Conservation (phyloP, 257 asterid species). For the Leonotis leonurus region DNA sequence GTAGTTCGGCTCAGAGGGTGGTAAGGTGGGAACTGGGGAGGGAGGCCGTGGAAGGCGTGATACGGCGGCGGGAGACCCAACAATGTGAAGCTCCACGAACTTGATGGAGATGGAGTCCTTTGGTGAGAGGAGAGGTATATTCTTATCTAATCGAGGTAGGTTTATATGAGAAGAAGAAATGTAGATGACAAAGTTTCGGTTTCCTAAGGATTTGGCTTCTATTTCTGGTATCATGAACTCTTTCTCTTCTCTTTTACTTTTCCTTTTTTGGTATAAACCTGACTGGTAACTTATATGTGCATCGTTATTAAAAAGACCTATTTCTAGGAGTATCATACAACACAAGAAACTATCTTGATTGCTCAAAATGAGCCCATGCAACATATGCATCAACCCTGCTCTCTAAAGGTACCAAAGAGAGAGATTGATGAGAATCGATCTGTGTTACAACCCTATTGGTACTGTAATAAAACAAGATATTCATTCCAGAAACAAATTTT, state of each 20-base stretch:
- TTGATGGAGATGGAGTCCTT: constrained; percentile 38
- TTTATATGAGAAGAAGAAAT: constrained; percentile 46
- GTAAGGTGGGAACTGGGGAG: constrained; percentile 42
- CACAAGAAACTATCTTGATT: too few species aligned
- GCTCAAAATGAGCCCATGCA: too few species aligned
- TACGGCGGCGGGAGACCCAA: constrained; percentile 40
- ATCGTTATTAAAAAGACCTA: neutral
- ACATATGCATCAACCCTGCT: too few species aligned
- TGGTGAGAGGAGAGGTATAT: constrained; percentile 21
- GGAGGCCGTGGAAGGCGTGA: constrained; percentile 70
- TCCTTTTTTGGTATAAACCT: constrained; percentile 19
- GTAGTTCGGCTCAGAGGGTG: constrained; percentile 47
- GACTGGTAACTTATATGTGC: neutral
- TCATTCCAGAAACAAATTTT: neutral
- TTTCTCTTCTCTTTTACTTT: too few species aligned
- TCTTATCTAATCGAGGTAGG: constrained; percentile 32
- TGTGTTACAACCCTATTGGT: constrained; percentile 7
- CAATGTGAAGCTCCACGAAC: constrained; percentile 45
- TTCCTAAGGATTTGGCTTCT: constrained; percentile 45
- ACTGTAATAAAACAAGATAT: constrained; percentile 7
- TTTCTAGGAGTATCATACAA: too few species aligned
- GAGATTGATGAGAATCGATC: neutral
- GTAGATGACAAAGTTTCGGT: constrained; percentile 35
- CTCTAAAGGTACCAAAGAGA: too few species aligned
- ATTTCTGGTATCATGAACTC: constrained; percentile 39